Evolutionary conservation across 192 early-diverging fungal genomes (phyloP), one percentile per base, ranked within the genome.

Genomic region (Paraglomus brasilianum): DNA sequence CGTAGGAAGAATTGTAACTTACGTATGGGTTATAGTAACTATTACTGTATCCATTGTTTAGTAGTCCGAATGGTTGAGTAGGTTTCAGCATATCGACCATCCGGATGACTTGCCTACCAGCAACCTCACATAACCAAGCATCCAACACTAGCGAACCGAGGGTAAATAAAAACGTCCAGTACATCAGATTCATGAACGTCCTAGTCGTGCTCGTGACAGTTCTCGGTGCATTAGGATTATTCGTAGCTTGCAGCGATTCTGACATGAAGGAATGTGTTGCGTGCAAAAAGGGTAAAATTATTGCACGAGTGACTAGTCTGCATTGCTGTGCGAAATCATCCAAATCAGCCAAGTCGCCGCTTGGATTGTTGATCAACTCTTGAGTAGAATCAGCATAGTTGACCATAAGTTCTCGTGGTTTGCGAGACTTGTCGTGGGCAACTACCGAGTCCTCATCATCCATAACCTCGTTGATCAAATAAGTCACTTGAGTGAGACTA

Each of bases 261-360:
- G 66, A 74, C 78, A 80, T 80, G n/a, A 75, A 75, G 51, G 68
- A 73, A 43, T 80, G 74, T 0, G 78, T 80, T 41, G 75, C 56
- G 55, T 76, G 75, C 39, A 80, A 67, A 59, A 80, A 80, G 9
- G 78, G 78, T 38, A 79, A 70, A 14, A 79, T 73, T 11, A 79
- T 47, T 14, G 78, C 78, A 56, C 72, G 40, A 2, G 78, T 80
- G 56, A 80, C 38, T 46, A 80, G 44, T 39, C 78, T 69, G 39
- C 78, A 80, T 50, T 80, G 78, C 40, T 75, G 72, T 24, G 78
- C 70, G 66, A 80, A 80, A 55, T 80, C 74, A 42, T 80, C 75
- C 42, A 80, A 51, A 36, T 76, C 75, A 38, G 78, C 72, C 21
- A 75, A 65, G 21, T 48, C 55, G 1, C 39, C 60, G 43, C 70